Percentiles rank a stretch among this genome's conserved stretches.
Evolutionary conservation across 176 grass and related monocot species (phyloP).

Genomic region (Poa pratensis): DNA sequence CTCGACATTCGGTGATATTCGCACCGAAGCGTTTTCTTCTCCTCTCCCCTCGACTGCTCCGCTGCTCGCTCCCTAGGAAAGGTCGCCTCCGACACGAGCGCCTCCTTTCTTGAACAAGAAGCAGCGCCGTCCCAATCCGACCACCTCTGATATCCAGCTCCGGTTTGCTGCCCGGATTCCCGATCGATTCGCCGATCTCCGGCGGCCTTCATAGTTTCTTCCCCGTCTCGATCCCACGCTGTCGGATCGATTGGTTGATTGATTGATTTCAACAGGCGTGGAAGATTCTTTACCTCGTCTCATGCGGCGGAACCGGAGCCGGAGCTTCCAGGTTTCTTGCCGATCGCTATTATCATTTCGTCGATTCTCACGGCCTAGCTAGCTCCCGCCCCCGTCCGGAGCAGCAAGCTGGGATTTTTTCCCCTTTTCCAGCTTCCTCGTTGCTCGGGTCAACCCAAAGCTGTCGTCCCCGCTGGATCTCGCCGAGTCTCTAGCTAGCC

Average conservation of each 20-base stretch:
- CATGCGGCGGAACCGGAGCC: constrained; percentile 2
- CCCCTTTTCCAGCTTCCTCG: not conserved
- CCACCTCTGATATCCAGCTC: not conserved
- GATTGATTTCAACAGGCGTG: not conserved
- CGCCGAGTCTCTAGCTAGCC: not conserved
- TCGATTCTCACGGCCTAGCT: not conserved
- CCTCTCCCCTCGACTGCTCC: too few relatives aligned
- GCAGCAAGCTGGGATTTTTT: constrained; percentile 11
- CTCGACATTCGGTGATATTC: too few relatives aligned
- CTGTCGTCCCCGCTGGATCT: constrained; percentile 19
- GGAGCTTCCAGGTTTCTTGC: not conserved
- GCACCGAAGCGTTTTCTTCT: too few relatives aligned
- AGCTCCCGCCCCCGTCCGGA: not conserved
- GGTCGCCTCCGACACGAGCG: too few relatives aligned
- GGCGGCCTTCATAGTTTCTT: not conserved
- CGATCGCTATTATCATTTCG: not conserved
- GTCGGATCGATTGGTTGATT: not conserved
- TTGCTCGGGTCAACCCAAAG: not conserved
- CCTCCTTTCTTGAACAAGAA: not conserved
- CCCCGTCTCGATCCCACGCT: not conserved
- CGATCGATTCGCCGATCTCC: not conserved
- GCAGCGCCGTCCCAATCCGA: not conserved
- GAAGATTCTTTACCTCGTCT: not conserved
- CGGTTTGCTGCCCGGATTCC: not conserved
- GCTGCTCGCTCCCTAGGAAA: too few relatives aligned